Evolutionary conservation across 805 yeast species (phyloP), one percentile per base, ranked within the genome.

Genomic region (Wickerhamomyces sydowiorum): DNA sequence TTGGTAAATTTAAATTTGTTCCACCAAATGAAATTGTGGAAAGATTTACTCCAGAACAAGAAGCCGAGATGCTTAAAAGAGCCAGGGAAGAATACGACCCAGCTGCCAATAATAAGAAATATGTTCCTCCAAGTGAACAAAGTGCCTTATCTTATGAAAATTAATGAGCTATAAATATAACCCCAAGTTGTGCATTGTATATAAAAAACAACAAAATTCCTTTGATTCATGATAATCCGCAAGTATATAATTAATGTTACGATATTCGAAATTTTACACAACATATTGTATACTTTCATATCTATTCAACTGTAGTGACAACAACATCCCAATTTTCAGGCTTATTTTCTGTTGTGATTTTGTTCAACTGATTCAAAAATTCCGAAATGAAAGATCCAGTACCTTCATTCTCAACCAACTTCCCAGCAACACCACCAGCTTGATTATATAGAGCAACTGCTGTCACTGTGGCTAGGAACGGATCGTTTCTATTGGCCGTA

Each of bases 1-100:
- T 86, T 51, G 99, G 99, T 25, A 78, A 81, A 53, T 89, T 90
- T 62, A 73, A 72, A 42, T 93, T 93, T 65, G 84, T 87, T 31
- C 79, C 90, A 10, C 95, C 96, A 12, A 78, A 82, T 59, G 80
- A 80, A 58, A 75, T 82, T 4, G 95, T 91, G 38, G 79, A 75
- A 50, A 85, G 83, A 18, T 69, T 89, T 51, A 78, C 88, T 1
- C 64, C 66, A 34, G 78, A 76, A 37, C 89, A 88, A 64, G 84
- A 77, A 54, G 67, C 65, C 37, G 70, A 68, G 39, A 67, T 82
- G 59, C 67, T 69, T 43, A 62, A 66, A 30, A 67, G 66, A 42
- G 82, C 79, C 5, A 72, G 71, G 49, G 64, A 64, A 43, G 80
- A 75, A 48, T 66, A 72, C 5, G 65, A 70, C 48, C 73, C 67